Base-by-base conservation (phyloP, 257 asterid species). In the Catharanthus roseus region DNA sequence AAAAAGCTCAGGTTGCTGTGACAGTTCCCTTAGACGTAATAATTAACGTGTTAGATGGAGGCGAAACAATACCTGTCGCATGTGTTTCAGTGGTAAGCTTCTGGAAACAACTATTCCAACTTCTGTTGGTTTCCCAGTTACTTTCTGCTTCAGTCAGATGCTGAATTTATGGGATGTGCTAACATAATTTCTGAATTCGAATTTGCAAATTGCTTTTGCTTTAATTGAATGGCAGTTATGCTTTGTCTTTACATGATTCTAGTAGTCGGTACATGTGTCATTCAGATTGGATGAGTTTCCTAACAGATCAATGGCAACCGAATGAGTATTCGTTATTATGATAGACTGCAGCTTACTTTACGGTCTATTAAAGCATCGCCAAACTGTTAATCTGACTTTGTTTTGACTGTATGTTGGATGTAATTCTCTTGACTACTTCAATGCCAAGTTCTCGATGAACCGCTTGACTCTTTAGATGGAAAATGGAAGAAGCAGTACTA, bases 41-140 rank as follows among this genome's bases (percentile, higher is more conserved):
- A 69, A 77, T 95, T 72, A 77, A 83, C 75, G 97, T 95, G 53
- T 65, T 89, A 78, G 87, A 87, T 77, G 86, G 56, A 31, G 87
- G 77, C 51, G 82, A 85, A 80, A 83, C 81, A 34, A 68, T 81
- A 58, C 96, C 96, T 23, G 98, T 95, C 74, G 87, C 80, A 23
- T 88, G 95, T 86, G 78, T 95, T 69, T 85, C 95, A 49, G 75
- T 72, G 89, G 99, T 95, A 86, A 80, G 90, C 72, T 72, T 75
- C 60, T 56, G 55, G 77, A 66, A 51, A 49, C 67, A 28, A 29
- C 36, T 12, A 33, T 1, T 12, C 7, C 10, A n/a, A 50, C 31
- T 54, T 42, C 12, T 64, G 23, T 23, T 1, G 45, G 42, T 34
- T 39, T 28, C 39, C 16, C 34, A 13, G 34, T 41, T 73, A 15